Evolutionary conservation across 352 stramenopile species (phyloP), one percentile per base, ranked within the genome.

Genomic region (Globisporangium splendens): DNA sequence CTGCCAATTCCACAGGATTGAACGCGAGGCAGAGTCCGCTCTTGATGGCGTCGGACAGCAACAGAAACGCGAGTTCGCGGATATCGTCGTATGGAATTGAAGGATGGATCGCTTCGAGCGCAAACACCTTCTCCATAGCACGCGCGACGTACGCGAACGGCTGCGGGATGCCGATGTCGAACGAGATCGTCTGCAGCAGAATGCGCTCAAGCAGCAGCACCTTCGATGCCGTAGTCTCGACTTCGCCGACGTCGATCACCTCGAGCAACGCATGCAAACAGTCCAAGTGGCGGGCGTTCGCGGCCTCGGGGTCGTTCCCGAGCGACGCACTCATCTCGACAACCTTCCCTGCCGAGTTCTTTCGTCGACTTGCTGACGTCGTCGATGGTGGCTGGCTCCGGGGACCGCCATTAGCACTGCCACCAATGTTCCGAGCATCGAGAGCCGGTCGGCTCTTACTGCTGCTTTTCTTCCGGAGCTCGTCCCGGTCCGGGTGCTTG

Each of bases 131-230:
- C 47, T 88, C 77, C 72, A 92, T 77, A 17, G 65, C 64, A 5
- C 62, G 70, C 24, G 73, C 57, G 10, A 91, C 73, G 48, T 89
- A 86, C 17, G 76, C 67, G 58, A 87, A 89, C 0, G 83, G 81
- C 62, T 91, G 77, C 15, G 83, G 72, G 1, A 81, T 66, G n/a
- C 70, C 69, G 18, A 93, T 65, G 47, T 93, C 76, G 51, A 91
- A 93, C 21, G 73, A 79, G 14, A 93, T 66, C 28, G 81, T 90
- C 49, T 90, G 82, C 54, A 93, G 57, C 51, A 93, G 31, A 24
- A 93, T 73, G 50, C 83, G 63, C 69, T 93, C 81, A 12, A 88
- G 68, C 31, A 91, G 68, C 50, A 91, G 64, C 54, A 93, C 79
- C 21, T 85, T 86, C 20, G 59, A 65, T 0, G 79, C 47, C 39